These are phyloP conservation scores for Kodamaea hsintzibuensis DNA, from an alignment of 805 yeast genomes.

Conservation along the genomic window DNA sequence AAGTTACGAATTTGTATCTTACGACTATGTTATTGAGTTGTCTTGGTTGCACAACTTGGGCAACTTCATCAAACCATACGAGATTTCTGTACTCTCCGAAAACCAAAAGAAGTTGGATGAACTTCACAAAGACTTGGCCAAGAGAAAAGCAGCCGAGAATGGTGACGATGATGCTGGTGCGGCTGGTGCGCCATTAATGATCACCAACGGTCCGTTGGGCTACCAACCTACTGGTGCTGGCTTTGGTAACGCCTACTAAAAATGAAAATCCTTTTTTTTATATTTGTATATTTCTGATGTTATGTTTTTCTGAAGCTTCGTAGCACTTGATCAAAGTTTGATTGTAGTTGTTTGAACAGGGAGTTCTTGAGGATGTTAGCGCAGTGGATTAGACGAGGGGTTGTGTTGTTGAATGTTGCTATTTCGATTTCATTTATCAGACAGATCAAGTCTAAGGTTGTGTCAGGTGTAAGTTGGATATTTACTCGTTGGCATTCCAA, in stretches of 20 bases:
- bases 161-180: slow-evolving; percentile 43
- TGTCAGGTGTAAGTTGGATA: not conserved
- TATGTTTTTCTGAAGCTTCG: not conserved
- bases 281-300: slow-evolving; percentile 4
- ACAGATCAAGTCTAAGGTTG: slow-evolving; percentile 2
- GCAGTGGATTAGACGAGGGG: not conserved
- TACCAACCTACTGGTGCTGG: slow-evolving; percentile 73
- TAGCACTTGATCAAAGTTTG: not conserved
- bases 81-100: slow-evolving; percentile 80
- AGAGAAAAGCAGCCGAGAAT: slow-evolving; percentile 61
- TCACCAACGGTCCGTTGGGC: slow-evolving; percentile 77
- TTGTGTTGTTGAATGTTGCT: not conserved
- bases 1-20: slow-evolving; percentile 76
- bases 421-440: slow-evolving; percentile 7
- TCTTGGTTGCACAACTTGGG: slow-evolving; percentile 86
- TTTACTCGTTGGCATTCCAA: slow-evolving; percentile 26
- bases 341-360: slow-evolving; percentile 1
- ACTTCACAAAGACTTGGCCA: slow-evolving; percentile 68
- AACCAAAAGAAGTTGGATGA: slow-evolving; percentile 65
- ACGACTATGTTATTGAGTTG: slow-evolving; percentile 84
- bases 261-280: slow-evolving; percentile 3
- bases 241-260: slow-evolving; percentile 54
- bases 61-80: slow-evolving; percentile 90
- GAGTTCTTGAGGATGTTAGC: slow-evolving; percentile 3
- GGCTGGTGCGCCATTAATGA: slow-evolving; percentile 68